These are phyloP conservation scores for Russula sp. DNA, from an alignment of 768 basidiomycete genomes.

Conservation along the genomic window DNA sequence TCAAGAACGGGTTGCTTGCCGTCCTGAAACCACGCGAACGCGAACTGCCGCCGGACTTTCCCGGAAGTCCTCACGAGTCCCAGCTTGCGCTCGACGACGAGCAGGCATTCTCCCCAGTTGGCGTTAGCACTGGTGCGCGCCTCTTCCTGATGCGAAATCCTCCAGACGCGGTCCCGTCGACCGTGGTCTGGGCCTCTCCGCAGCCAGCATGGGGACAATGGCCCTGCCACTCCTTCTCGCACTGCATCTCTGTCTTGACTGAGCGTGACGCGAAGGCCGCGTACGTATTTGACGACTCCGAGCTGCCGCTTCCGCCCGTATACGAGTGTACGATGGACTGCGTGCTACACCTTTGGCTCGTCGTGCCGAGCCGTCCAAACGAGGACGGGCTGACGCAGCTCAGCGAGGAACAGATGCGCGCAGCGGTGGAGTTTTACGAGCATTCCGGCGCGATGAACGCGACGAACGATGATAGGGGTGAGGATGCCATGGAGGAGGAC, in stretches of 20 bases:
- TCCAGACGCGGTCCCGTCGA: not conserved
- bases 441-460: not conserved
- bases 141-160: not conserved
- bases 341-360: slow-evolving; percentile 6
- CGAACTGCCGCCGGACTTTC: not conserved
- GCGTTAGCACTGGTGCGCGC: not conserved
- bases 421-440: slow-evolving; percentile 1
- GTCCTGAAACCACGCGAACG: not conserved
- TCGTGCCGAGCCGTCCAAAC: not conserved
- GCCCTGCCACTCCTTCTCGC: not conserved
- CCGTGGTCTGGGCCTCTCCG: not conserved
- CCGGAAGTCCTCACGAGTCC: not conserved
- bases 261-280: not conserved
- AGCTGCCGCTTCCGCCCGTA: not conserved
- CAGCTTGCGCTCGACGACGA: not conserved
- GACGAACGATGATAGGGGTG: not conserved
- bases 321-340: not conserved
- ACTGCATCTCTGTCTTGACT: slow-evolving; percentile 10
- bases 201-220: slow-evolving; percentile 10
- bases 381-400: not conserved
- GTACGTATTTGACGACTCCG: not conserved
- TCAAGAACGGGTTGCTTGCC: not conserved
- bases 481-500: not conserved
- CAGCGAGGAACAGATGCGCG: slow-evolving; percentile 1
- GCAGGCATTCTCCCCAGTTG: slow-evolving; percentile 3